Base-by-base conservation (phyloP, 2,329 filamentous ascomycete genomes). In the Chaetomium sp. region DNA sequence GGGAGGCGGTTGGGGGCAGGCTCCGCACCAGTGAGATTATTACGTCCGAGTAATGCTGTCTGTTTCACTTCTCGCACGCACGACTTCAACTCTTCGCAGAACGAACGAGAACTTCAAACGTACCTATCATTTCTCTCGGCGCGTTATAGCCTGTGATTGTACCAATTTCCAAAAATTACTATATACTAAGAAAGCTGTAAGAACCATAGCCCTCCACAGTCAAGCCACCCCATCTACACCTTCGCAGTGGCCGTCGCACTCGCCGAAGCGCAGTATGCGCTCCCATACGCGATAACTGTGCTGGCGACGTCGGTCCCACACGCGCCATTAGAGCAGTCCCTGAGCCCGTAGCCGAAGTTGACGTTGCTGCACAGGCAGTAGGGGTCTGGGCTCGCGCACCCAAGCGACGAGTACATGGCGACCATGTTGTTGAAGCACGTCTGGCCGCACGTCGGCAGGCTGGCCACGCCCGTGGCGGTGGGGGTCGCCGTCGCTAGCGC, bases 281-380 rank as follows among this genome's bases (percentile, higher is more conserved):
- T 57, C 35, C 55, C 55, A 47, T 29, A 57, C 10, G 55, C 55
- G 12, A 57, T 57, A 7, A 47, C 55, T 29, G 35, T 57, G 10
- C 55, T 57, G 10, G 35, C 55, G 2, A 42, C 55, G 1, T 12
- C 55, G 3, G 35, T 9, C 12, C 55, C 55, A 12, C 35, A 57
- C 25, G 55, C 55, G 8, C 55, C 35, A 25, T 47, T 57, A 23
- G 55, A 57, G 55, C 55, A 57, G 55, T 57, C 55, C 13, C 55
- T 35, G 13, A 57, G 23, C 1, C 55, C 55, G 21, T 57, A 47
- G 2, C 55, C 38, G 12, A 57, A 57, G 10, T 57, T 31, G n/a
- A 16, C 35, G 5, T 57, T 47, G 13, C 8, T 13, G 35, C 55
- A 57, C 23, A 57, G 55, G 19, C 55, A 57, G 16, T 23, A 23